Evolutionary conservation across 768 basidiomycete genomes (phyloP).

Genomic region (Tulasnella sp.): DNA sequence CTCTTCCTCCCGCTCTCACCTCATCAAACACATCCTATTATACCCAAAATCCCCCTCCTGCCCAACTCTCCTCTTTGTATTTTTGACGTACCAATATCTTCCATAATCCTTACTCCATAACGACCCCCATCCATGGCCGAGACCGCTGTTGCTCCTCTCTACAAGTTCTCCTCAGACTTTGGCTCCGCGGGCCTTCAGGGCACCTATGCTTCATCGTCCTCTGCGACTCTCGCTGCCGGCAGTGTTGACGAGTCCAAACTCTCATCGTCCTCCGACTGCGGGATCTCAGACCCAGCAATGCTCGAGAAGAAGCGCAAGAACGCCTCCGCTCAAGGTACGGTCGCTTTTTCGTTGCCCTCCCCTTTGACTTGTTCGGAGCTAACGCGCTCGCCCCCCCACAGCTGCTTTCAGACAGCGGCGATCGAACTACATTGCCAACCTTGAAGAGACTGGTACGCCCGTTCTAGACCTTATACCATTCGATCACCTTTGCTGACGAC

Average conservation of each 20-base stretch:
- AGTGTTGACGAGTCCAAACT: background rate
- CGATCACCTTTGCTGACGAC: constrained; percentile 10
- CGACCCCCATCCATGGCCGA: constrained; percentile 8
- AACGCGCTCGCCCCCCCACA: background rate
- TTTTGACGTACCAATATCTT: constrained; percentile 11
- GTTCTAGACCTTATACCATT: background rate
- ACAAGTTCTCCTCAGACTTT: background rate
- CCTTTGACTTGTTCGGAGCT: constrained; percentile 19
- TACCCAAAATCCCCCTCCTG: background rate
- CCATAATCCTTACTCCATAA: background rate
- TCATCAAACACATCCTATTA: background rate
- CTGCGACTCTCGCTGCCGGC: constrained; percentile 1
- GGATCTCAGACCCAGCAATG: background rate
- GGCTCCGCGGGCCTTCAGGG: background rate
- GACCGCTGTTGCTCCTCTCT: constrained; percentile 12
- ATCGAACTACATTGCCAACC: constrained; percentile 81
- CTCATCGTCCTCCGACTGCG: background rate
- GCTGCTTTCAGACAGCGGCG: constrained; percentile 38
- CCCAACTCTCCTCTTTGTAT: background rate
- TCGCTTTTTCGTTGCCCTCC: constrained; percentile 47
- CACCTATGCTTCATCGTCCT: constrained; percentile 8
- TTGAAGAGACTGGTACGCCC: constrained; percentile 66
- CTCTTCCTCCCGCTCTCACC: constrained; percentile 13
- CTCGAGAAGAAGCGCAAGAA: constrained; percentile 54
- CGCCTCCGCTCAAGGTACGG: constrained; percentile 82